These are phyloP conservation scores for Oryza glaberrima DNA, from an alignment of 176 grass and related monocot genomes.

Conservation along the genomic window DNA sequence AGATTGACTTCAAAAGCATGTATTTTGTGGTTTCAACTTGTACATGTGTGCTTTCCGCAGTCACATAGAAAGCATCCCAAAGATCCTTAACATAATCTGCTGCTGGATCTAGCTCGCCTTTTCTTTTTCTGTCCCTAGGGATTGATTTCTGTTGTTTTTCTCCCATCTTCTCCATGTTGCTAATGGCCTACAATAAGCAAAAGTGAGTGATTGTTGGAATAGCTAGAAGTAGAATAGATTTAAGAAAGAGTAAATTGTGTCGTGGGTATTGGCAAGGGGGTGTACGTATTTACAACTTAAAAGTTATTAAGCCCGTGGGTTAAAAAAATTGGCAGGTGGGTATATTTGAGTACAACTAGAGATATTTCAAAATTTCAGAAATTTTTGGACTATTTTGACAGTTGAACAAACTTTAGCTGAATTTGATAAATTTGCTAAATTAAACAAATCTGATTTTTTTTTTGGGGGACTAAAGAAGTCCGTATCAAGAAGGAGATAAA, in stretches of 20 bases:
- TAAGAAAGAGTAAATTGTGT: background rate
- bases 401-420: too few species aligned
- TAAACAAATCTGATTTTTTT: too few species aligned
- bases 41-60: conserved; percentile 87
- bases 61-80: conserved; percentile 80
- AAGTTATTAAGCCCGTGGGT: too few species aligned
- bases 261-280: too few species aligned
- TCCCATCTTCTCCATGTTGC: conserved; percentile 47
- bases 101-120: conserved; percentile 23
- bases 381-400: too few species aligned
- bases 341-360: too few species aligned
- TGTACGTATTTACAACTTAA: too few species aligned
- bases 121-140: conserved; percentile 42
- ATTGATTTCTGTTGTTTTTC: conserved; percentile 34
- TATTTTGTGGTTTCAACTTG: conserved; percentile 17
- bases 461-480: too few species aligned
- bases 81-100: conserved; percentile 76
- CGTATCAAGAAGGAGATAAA: too few species aligned
- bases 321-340: too few species aligned
- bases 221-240: conserved; percentile 27
- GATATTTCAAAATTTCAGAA: too few species aligned
- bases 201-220: conserved; percentile 31
- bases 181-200: conserved; percentile 62
- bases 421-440: too few species aligned
- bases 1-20: background rate